phyloP scores from a whole-genome alignment of 257 asterid species.

The Capsicum chinense region DNA sequence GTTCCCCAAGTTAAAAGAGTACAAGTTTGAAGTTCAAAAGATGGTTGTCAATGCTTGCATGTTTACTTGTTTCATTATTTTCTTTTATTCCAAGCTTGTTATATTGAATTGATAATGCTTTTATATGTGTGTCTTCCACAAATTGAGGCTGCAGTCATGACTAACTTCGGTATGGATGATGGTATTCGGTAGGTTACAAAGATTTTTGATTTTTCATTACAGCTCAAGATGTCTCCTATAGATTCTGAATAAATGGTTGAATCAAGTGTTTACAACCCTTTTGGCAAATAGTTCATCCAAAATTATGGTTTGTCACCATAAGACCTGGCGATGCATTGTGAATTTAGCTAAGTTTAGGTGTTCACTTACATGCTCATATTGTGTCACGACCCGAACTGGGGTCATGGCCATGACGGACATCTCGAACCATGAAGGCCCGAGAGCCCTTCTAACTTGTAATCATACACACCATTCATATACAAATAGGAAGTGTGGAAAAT shows the following conservation, averaged over 20 bases:
- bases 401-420: too few species aligned
- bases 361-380: background rate
- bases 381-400: too few species aligned
- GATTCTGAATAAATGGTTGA: constrained; percentile 14
- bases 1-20: constrained; percentile 14
- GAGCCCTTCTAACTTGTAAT: too few species aligned
- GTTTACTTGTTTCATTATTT: background rate
- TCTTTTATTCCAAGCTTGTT: background rate
- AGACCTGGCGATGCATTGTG: background rate
- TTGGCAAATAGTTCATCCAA: background rate
- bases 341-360: background rate
- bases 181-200: background rate
- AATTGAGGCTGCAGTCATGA: constrained; percentile 1
- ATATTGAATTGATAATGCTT: background rate
- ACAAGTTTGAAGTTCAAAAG: too few species aligned
- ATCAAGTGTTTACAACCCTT: background rate
- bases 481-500: too few species aligned
- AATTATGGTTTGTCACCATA: constrained; percentile 12
- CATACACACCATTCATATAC: too few species aligned
- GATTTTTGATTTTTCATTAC: background rate
- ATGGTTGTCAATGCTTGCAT: background rate
- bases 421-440: too few species aligned
- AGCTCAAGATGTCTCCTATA: background rate
- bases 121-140: background rate
- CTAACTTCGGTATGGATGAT: background rate